phyloP scores from a whole-genome alignment of 1,284 basidiomycete species.

The Xerocomus cyaneibrunnescens region DNA sequence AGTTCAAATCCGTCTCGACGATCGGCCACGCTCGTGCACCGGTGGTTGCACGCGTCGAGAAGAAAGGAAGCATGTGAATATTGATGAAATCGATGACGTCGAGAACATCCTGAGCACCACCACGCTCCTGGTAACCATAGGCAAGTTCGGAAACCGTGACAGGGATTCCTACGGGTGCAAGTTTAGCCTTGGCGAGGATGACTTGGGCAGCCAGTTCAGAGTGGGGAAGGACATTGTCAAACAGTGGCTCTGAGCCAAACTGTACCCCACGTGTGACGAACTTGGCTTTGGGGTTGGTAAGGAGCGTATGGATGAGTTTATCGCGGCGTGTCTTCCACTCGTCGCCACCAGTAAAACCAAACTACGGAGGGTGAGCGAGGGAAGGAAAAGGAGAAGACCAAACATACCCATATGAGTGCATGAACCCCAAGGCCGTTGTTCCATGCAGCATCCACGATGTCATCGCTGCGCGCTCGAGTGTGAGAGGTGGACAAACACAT shows the following conservation, averaged over 20 bases:
- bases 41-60: slow-evolving; percentile 47
- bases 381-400: neutral
- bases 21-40: slow-evolving; percentile 52
- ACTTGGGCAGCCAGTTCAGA: slow-evolving; percentile 58
- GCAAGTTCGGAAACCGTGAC: slow-evolving; percentile 61
- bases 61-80: slow-evolving; percentile 75
- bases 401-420: slow-evolving; percentile 67
- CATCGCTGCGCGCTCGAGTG: slow-evolving; percentile 44
- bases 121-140: slow-evolving; percentile 51
- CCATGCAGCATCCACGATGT: slow-evolving; percentile 74
- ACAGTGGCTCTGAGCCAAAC: slow-evolving; percentile 77
- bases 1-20: slow-evolving; percentile 57
- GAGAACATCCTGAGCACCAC: slow-evolving; percentile 57
- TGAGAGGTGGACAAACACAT: neutral
- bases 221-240: slow-evolving; percentile 56
- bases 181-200: slow-evolving; percentile 45
- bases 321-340: slow-evolving; percentile 58
- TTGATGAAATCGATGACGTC: slow-evolving; percentile 66
- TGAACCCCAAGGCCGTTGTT: slow-evolving; percentile 67
- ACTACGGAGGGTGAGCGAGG: slow-evolving; percentile 38
- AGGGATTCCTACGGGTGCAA: slow-evolving; percentile 58
- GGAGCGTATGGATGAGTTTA: slow-evolving; percentile 53
- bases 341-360: slow-evolving; percentile 58
- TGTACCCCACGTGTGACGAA: slow-evolving; percentile 67
- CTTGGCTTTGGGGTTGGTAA: slow-evolving; percentile 62